Evolutionary conservation across 495 filamentous ascomycete genomes (phyloP).

Genomic region (Penicillium manginii): DNA sequence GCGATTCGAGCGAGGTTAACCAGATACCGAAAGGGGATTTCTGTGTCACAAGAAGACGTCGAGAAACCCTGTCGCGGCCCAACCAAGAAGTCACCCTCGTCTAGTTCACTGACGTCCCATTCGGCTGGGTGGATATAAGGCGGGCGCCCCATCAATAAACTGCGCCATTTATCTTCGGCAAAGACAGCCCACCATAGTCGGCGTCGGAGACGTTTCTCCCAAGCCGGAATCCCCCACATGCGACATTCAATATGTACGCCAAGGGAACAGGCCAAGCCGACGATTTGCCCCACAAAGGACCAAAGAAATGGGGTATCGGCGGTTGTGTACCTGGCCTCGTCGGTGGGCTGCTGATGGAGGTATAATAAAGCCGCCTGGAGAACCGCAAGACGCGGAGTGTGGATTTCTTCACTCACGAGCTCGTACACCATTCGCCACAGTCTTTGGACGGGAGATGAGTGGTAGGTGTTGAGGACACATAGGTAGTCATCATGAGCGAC

Average conservation of each 20-base stretch:
- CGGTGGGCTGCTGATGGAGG: slow-evolving; percentile 29
- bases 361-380: slow-evolving; percentile 42
- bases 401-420: slow-evolving; percentile 37
- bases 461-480: slow-evolving; percentile 36
- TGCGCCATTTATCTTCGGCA: slow-evolving; percentile 93
- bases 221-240: slow-evolving; percentile 83
- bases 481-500: slow-evolving; percentile 36
- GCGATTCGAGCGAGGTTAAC: slow-evolving; percentile 34
- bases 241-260: slow-evolving; percentile 87
- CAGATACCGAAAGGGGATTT: slow-evolving; percentile 33
- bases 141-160: slow-evolving; percentile 82
- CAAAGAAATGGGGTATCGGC: slow-evolving; percentile 41
- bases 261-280: slow-evolving; percentile 48
- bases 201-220: slow-evolving; percentile 83
- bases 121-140: slow-evolving; percentile 78
- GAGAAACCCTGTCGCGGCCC: slow-evolving; percentile 29
- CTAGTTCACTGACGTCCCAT: slow-evolving; percentile 77
- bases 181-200: slow-evolving; percentile 89
- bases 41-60: slow-evolving; percentile 23
- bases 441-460: slow-evolving; percentile 27
- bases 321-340: slow-evolving; percentile 21
- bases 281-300: slow-evolving; percentile 41
- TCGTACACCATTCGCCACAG: slow-evolving; percentile 42
- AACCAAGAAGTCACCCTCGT: slow-evolving; percentile 65
- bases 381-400: slow-evolving; percentile 37